Evolutionary conservation across 495 filamentous ascomycete species (phyloP).

Genomic region (Chaetomium tenue): DNA sequence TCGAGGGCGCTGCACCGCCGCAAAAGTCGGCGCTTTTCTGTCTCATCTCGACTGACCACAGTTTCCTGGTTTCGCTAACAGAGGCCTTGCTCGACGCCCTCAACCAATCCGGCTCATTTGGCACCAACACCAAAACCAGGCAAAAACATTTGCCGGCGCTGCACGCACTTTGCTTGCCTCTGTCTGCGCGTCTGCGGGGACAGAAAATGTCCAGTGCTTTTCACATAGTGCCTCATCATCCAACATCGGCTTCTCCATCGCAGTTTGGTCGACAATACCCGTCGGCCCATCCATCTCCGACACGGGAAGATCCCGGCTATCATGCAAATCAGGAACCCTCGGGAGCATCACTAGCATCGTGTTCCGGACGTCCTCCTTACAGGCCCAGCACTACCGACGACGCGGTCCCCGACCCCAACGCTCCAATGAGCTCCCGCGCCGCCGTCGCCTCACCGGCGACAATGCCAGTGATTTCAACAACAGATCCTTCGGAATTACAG

Average conservation of each 20-base stretch:
- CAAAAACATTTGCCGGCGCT: neutral
- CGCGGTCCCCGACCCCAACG: slow-evolving; percentile 41
- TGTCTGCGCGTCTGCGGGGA: slow-evolving; percentile 30
- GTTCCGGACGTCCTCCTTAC: slow-evolving; percentile 48
- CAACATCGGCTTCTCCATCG: slow-evolving; percentile 47
- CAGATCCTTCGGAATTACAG: slow-evolving; percentile 40
- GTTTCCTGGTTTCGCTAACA: slow-evolving; percentile 12
- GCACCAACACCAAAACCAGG: neutral
- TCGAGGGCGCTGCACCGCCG: slow-evolving; percentile 23
- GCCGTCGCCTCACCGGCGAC: slow-evolving; percentile 48
- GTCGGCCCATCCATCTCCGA: slow-evolving; percentile 43
- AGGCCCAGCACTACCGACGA: slow-evolving; percentile 58
- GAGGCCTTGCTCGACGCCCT: slow-evolving; percentile 10
- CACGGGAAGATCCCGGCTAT: slow-evolving; percentile 41
- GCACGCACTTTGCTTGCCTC: slow-evolving; percentile 18
- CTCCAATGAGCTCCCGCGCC: slow-evolving; percentile 50
- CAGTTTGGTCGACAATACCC: slow-evolving; percentile 48
- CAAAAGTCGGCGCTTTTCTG: slow-evolving; percentile 19
- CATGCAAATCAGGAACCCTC: slow-evolving; percentile 44
- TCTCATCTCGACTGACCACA: slow-evolving; percentile 19
- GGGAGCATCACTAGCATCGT: slow-evolving; percentile 40
- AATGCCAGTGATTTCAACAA: slow-evolving; percentile 46
- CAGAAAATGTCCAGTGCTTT: slow-evolving; percentile 57
- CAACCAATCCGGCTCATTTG: slow-evolving; percentile 20
- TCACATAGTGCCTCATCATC: slow-evolving; percentile 54